Percentiles rank a stretch among this genome's conserved stretches.
These are phyloP conservation scores for Glycine tomentella DNA, from an alignment of 306 rosid species.

Conservation along the genomic window DNA sequence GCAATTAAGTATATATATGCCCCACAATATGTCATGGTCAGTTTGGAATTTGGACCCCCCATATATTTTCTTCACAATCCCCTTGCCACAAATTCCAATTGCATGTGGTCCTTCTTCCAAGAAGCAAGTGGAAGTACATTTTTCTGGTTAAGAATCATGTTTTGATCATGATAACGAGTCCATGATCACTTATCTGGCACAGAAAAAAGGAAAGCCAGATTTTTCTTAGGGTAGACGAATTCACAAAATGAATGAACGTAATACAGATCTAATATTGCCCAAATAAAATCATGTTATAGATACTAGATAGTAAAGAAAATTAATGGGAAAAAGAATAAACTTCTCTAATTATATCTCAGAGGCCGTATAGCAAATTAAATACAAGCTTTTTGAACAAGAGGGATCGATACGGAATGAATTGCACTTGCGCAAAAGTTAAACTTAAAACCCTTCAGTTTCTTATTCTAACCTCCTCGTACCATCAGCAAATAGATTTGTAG, in stretches of 20 bases:
- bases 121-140: constrained; percentile 29
- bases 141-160: constrained; percentile 27
- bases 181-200: neutral
- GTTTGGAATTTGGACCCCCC: constrained; percentile 43
- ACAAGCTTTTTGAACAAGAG: neutral
- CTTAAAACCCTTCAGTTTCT: neutral
- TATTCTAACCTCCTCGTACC: too few species aligned
- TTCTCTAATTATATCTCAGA: neutral
- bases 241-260: neutral
- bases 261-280: too few species aligned
- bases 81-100: constrained; percentile 28
- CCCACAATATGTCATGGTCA: constrained; percentile 12
- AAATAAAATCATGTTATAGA: neutral
- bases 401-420: constrained; percentile 3
- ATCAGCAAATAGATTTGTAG: too few species aligned
- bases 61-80: constrained; percentile 20
- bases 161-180: neutral
- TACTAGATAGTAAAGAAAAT: too few species aligned
- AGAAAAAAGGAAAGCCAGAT: neutral
- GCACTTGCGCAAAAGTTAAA: neutral
- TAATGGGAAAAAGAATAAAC: neutral
- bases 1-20: constrained; percentile 10
- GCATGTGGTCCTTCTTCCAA: constrained; percentile 36
- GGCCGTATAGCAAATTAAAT: neutral
- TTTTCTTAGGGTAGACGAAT: neutral